Evolutionary conservation across 768 basidiomycete genomes (phyloP), one percentile per base, ranked within the genome.

Genomic region (Tylopilus plumbeoviolaceoides): DNA sequence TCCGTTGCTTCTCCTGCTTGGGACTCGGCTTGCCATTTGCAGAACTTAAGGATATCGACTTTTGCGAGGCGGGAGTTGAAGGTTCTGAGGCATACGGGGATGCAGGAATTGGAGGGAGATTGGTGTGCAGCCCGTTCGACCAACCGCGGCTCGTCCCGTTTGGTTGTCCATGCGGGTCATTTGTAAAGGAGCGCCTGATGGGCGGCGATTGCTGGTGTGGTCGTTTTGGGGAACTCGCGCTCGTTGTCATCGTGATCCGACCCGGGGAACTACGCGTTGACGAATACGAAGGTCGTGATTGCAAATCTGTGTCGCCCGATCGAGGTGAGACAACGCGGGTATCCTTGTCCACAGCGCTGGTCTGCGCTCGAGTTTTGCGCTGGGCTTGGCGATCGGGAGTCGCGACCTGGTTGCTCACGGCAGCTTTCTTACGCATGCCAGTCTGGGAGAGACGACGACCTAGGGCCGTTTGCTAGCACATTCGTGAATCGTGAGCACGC

Each of bases 381-480:
- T 70, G 59, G 35, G 59, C 60, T 65, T 67, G 63, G 59, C 67
- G 56, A 55, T 72, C 63, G 48, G 65, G 47, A 9, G 50, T 58
- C 8, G 54, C n/a, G 50, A 44, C 35, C 68, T 55, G 60, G 36
- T 45, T 51, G 27, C 30, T 27, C n/a, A 14, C 1, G 7, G 64
- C 35, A 0, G 11, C 4, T 3, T 62, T 66, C 51, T 56, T 63
- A 25, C 62, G 70, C 47, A 70, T 70, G 12, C 78, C 76, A 7
- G 76, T 75, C 56, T 77, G 79, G 20, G 87, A 89, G 48, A 90
- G 72, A 47, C 87, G 76, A 31, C 88, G 83, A 42, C 84, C 84
- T 6, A 87, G 74, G 0, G 87, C 79, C 10, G 85, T 87, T 65
- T 88, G 86, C 87, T 89, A 47, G 44, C 36, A 17, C 38, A 57